phyloP scores from a whole-genome alignment of 305 asterid species.

The Fraxinus ornus region DNA sequence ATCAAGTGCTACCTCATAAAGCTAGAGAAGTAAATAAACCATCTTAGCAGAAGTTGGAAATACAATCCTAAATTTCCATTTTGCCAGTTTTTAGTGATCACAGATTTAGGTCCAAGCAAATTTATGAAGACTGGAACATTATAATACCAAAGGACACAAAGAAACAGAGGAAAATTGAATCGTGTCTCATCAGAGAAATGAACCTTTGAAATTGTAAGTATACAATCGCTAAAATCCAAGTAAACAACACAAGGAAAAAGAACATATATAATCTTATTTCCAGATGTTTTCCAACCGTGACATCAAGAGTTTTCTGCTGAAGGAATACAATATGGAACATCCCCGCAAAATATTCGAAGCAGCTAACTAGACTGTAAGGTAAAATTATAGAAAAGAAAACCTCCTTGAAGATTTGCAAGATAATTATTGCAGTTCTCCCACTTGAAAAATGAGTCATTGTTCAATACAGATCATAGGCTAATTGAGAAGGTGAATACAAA shows the following conservation, averaged over 20 bases:
- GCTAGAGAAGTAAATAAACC: background rate
- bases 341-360: conserved; percentile 2
- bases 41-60: background rate
- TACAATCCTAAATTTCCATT: background rate
- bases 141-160: background rate
- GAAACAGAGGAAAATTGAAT: conserved; percentile 2
- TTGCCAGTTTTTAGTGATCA: background rate
- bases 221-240: background rate
- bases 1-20: conserved; percentile 11
- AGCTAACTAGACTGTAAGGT: background rate
- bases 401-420: conserved; percentile 2
- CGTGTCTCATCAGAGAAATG: background rate
- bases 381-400: background rate
- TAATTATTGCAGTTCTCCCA: conserved; percentile 1
- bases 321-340: background rate
- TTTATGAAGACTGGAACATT: background rate
- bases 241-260: background rate
- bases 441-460: background rate
- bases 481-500: background rate
- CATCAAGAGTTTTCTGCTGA: background rate
- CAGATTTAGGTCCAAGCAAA: conserved; percentile 6
- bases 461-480: background rate
- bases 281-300: background rate
- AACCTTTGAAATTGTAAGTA: background rate
- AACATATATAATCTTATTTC: background rate